These are phyloP conservation scores for Hygrophorus pudorinus DNA, from an alignment of 768 basidiomycete species.

Conservation along the genomic window DNA sequence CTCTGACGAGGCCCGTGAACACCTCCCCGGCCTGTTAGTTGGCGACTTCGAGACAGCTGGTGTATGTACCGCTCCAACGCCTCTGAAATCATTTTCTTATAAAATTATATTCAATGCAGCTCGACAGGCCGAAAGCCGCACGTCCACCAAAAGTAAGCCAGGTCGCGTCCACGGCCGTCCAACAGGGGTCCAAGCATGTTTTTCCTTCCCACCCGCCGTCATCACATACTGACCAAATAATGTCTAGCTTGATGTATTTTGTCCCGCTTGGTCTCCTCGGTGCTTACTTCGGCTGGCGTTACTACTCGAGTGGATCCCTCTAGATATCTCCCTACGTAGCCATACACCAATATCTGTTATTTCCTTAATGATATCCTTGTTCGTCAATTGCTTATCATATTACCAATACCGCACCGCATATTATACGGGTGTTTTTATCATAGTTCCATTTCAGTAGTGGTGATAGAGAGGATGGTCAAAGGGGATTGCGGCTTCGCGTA, in stretches of 20 bases:
- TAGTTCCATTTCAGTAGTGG: no score
- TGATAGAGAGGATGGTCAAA: no score
- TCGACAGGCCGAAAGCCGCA: constrained; percentile 35
- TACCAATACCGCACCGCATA: no score
- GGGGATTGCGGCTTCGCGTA: no score
- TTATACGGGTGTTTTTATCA: no score
- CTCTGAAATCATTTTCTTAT: no score
- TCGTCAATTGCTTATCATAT: no score
- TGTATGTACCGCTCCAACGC: constrained; percentile 29
- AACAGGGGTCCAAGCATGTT: constrained; percentile 61
- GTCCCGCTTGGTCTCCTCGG: constrained; percentile 69
- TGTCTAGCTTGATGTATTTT: constrained; percentile 66
- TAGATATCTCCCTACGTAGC: no score
- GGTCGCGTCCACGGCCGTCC: constrained; percentile 41
- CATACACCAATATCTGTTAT: no score
- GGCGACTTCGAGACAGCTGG: constrained; percentile 72
- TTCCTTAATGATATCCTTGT: not conserved
- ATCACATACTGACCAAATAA: not conserved
- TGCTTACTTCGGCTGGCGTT: constrained; percentile 85
- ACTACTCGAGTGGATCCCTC: constrained; percentile 29
- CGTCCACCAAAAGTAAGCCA: constrained; percentile 30
- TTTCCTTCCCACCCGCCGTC: not conserved
- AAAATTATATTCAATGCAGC: no score
- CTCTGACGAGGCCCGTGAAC: constrained; percentile 91
- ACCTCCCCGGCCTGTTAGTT: constrained; percentile 69